Evolutionary conservation across 2,329 filamentous ascomycete species (phyloP).

Genomic region (Cadophora sp.): DNA sequence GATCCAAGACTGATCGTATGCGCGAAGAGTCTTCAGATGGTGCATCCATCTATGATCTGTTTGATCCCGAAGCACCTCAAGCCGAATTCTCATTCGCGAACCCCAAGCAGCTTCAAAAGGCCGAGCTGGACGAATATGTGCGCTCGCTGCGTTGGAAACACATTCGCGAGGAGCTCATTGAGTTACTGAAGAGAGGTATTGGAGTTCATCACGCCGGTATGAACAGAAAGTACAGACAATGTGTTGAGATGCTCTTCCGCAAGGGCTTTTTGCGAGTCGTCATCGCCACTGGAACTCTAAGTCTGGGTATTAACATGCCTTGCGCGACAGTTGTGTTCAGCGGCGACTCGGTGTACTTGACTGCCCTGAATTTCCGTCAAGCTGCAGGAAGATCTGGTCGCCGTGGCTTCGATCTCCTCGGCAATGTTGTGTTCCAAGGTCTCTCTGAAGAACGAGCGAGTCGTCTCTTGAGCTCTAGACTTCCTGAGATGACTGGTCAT

Average conservation of each 20-base stretch:
- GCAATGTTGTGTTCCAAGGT: conserved; percentile 80
- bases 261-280: conserved; percentile 74
- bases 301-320: conserved; percentile 83
- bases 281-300: conserved; percentile 77
- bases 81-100: conserved; percentile 72
- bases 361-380: conserved; percentile 78
- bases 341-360: conserved; percentile 76
- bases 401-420: conserved; percentile 80
- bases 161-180: conserved; percentile 60
- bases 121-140: conserved; percentile 64
- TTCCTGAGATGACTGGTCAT: conserved; percentile 78
- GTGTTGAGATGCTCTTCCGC: conserved; percentile 76
- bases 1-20: conserved; percentile 62
- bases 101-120: conserved; percentile 59
- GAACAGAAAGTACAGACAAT: conserved; percentile 78
- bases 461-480: conserved; percentile 73
- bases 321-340: conserved; percentile 82
- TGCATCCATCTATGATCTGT: conserved; percentile 63
- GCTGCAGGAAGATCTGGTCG: conserved; percentile 79
- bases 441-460: conserved; percentile 66
- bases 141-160: conserved; percentile 57
- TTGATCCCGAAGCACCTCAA: conserved; percentile 70
- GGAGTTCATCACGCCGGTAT: conserved; percentile 82
- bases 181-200: conserved; percentile 69
- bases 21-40: conserved; percentile 63